Evolutionary conservation across 2,329 filamentous ascomycete genomes (phyloP), one percentile per base, ranked within the genome.

Genomic region (Colletotrichum somersetense): DNA sequence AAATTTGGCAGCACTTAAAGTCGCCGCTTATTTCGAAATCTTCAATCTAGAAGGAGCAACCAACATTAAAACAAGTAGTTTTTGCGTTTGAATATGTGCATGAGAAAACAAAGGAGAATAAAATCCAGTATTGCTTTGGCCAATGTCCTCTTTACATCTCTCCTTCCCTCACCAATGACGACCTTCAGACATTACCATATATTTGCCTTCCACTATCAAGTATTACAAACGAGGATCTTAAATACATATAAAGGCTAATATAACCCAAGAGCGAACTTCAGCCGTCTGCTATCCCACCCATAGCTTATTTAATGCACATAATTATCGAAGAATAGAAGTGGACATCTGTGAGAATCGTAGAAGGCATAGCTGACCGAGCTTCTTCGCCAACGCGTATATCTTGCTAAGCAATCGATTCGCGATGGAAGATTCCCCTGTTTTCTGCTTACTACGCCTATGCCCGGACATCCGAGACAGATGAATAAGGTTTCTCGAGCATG

Each of bases 401-500:
- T 18, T 7, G 6, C 23, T 6, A 3, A 18, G 10, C 26, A 33
- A 2, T 7, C 6, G 4, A 53, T 53, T 20, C 1, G 11, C 6
- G 53, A 38, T 6, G n/a, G 5, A 16, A 16, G 10, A n/a, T 23
- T 38, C 11, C 11, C 10, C 11, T 38, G 11, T 12, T 16, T 14
- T 5, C 20, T 56, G 5, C 16, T 20, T 4, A 11, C 18, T 11
- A 33, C n/a, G 18, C 26, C 18, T 40, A 46, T 20, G 58, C 38
- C 55, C 69, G 66, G 66, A 72, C 35, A 35, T 72, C 69, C 66
- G 69, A 18, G 20, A 26, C 35, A 16, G 55, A 38, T 38, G n/a
- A 26, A 5, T 26, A 58, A 58, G 4, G 55, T 58, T 58, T 38
- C n/a, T 26, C 35, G 14, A 42, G 20, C 20, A 26, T 18, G 23